Evolutionary conservation across 441 rosid species (phyloP).

Genomic region (Euphorbia schlechtendalii): DNA sequence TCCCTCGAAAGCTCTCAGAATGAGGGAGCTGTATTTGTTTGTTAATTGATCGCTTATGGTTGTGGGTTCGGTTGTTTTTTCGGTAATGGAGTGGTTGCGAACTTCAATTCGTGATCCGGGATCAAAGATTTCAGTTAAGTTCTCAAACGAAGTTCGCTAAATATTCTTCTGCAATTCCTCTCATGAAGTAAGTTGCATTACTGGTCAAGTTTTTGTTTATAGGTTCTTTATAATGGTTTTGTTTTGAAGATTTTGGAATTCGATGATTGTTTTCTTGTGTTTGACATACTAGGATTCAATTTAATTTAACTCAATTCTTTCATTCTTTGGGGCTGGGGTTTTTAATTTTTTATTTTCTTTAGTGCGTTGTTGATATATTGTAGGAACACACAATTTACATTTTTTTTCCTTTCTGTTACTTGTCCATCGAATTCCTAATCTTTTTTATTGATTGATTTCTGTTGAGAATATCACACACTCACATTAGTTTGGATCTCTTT

Average conservation of each 20-base stretch:
- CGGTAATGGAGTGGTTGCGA: too few relatives aligned
- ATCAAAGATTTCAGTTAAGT: conserved; percentile 27
- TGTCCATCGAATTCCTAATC: conserved; percentile 86
- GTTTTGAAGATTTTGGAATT: conserved; percentile 61
- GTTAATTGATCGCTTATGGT: too few relatives aligned
- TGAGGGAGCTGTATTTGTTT: too few relatives aligned
- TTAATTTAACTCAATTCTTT: conserved; percentile 49
- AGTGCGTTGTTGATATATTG: conserved; percentile 33
- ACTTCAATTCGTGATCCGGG: conserved; percentile 42
- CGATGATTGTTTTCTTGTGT: conserved; percentile 72
- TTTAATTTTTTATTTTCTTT: background rate
- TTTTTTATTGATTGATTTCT: conserved; percentile 24
- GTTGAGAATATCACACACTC: conserved; percentile 47
- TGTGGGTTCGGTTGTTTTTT: too few relatives aligned
- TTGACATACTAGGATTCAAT: conserved; percentile 21
- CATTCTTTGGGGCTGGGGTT: conserved; percentile 55
- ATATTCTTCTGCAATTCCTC: conserved; percentile 29
- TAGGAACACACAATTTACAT: conserved; percentile 22
- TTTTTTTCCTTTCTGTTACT: conserved; percentile 22
- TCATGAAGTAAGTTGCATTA: conserved; percentile 30
- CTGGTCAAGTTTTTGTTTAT: conserved; percentile 23
- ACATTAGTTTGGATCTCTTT: conserved; percentile 34
- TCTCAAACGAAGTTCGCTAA: conserved; percentile 33
- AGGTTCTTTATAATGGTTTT: conserved; percentile 34
- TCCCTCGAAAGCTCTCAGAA: too few relatives aligned